Evolutionary conservation across 768 basidiomycete species (phyloP).

Genomic region (Chiua virens): DNA sequence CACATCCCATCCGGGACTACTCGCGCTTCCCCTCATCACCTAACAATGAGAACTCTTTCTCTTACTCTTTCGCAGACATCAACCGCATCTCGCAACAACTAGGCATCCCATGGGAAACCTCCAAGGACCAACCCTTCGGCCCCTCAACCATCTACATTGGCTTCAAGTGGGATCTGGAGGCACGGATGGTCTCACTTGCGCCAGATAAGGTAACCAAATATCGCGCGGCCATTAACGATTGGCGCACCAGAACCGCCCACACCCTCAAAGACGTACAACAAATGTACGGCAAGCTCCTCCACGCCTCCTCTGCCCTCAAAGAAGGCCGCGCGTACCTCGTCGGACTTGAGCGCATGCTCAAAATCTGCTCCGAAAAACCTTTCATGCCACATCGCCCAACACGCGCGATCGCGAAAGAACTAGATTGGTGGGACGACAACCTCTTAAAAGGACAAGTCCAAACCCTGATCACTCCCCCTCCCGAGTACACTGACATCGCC

Average conservation of each 20-base stretch:
- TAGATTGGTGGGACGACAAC: not conserved
- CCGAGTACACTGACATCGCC: too few relatives aligned
- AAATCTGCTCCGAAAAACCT: slow-evolving; percentile 26
- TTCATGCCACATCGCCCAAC: slow-evolving; percentile 26
- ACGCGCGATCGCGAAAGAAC: rapidly evolving
- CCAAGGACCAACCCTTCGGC: slow-evolving; percentile 12
- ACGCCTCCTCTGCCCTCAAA: slow-evolving; percentile 23
- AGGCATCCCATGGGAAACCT: slow-evolving; percentile 7
- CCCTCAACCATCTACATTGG: slow-evolving; percentile 16
- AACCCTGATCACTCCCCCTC: not conserved
- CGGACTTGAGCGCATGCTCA: slow-evolving; percentile 37
- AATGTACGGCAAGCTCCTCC: slow-evolving; percentile 12
- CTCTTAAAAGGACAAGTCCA: rapidly evolving
- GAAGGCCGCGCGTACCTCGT: slow-evolving; percentile 41
- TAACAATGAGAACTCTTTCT: too few relatives aligned
- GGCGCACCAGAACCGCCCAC: rapidly evolving
- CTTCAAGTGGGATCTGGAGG: slow-evolving; percentile 37
- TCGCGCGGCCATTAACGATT: not conserved
- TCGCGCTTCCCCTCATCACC: not conserved
- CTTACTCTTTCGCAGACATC: slow-evolving; percentile 3
- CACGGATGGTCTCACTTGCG: not conserved
- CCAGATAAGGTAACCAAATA: slow-evolving; percentile 1
- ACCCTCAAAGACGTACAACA: slow-evolving; percentile 5
- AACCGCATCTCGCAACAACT: rapidly evolving
- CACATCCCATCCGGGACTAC: not conserved